phyloP scores from a whole-genome alignment of 495 filamentous ascomycete species.

The Sphaerosporella brunnea region DNA sequence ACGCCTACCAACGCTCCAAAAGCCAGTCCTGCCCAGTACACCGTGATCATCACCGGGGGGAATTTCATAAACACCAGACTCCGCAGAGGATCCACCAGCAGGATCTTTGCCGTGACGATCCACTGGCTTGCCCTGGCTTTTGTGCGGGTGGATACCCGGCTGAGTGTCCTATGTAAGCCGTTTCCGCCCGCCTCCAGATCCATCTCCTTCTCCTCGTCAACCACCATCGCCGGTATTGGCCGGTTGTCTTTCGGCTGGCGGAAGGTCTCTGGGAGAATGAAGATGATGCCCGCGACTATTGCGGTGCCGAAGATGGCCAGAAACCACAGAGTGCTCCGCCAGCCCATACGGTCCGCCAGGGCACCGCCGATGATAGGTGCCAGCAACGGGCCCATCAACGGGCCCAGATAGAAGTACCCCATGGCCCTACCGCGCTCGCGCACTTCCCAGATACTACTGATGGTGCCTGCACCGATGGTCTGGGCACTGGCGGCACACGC shows the following conservation, averaged over 20 bases:
- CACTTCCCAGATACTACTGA: conserved; percentile 79
- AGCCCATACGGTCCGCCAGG: conserved; percentile 51
- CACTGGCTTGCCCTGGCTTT: neutral
- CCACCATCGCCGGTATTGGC: neutral
- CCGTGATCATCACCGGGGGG: conserved; percentile 59
- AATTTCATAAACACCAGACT: conserved; percentile 66
- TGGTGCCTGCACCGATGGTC: conserved; percentile 80
- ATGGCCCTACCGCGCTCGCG: conserved; percentile 72
- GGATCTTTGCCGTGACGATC: conserved; percentile 36
- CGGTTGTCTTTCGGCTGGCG: conserved; percentile 14
- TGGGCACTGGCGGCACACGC: conserved; percentile 78
- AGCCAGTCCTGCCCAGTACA: conserved; percentile 65
- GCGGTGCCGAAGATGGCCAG: conserved; percentile 56
- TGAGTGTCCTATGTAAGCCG: conserved; percentile 9
- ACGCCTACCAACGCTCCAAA: conserved; percentile 45
- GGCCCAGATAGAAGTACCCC: conserved; percentile 83
- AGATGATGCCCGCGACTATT: conserved; percentile 42
- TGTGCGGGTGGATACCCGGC: conserved; percentile 6
- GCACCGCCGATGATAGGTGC: conserved; percentile 77
- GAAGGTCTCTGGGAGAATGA: conserved; percentile 57
- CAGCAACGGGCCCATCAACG: conserved; percentile 66
- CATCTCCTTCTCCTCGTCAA: conserved; percentile 7
- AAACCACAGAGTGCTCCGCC: conserved; percentile 82
- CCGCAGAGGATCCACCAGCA: conserved; percentile 62
- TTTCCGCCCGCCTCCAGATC: neutral